Percentiles rank a stretch among this genome's conserved stretches.
Evolutionary conservation across 441 rosid genomes (phyloP).

Genomic region (Euphorbia neoarborescens): DNA sequence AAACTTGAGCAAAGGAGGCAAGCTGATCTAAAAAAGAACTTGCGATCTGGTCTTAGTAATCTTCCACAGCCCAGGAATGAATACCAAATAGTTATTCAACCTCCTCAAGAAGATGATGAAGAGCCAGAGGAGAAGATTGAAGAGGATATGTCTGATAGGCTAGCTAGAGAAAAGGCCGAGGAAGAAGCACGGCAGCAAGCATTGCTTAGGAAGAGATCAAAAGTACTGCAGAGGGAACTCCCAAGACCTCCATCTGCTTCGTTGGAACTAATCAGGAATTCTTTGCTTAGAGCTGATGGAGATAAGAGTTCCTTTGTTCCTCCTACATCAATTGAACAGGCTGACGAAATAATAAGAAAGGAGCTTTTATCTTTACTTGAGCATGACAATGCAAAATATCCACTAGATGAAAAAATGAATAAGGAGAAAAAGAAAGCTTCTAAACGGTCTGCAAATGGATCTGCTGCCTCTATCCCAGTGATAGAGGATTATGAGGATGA

Average conservation of each 20-base stretch:
- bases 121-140: constrained; percentile 90
- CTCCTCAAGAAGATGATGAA: constrained; percentile 70
- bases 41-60: constrained; percentile 56
- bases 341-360: constrained; percentile 77
- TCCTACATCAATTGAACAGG: constrained; percentile 74
- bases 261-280: constrained; percentile 69
- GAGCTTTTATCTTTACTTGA: constrained; percentile 73
- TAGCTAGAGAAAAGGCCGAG: constrained; percentile 83
- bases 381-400: constrained; percentile 96
- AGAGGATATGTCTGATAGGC: constrained; percentile 96
- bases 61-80: constrained; percentile 97
- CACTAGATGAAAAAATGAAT: constrained; percentile 62
- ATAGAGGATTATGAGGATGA: constrained; percentile 80
- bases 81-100: constrained; percentile 74
- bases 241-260: constrained; percentile 93
- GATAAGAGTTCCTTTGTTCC: constrained; percentile 94
- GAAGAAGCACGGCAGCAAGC: constrained; percentile 86
- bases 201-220: constrained; percentile 87
- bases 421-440: constrained; percentile 73
- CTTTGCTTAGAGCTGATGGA: constrained; percentile 69
- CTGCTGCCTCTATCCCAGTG: constrained; percentile 39
- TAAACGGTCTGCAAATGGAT: constrained; percentile 51
- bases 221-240: constrained; percentile 92
- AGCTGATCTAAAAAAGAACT: constrained; percentile 69
- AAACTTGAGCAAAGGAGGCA: constrained; percentile 71